Percentiles rank a stretch among this genome's conserved stretches.
These are phyloP conservation scores for Sporothrix mexicana DNA, from an alignment of 2,329 filamentous ascomycete species.

Conservation along the genomic window DNA sequence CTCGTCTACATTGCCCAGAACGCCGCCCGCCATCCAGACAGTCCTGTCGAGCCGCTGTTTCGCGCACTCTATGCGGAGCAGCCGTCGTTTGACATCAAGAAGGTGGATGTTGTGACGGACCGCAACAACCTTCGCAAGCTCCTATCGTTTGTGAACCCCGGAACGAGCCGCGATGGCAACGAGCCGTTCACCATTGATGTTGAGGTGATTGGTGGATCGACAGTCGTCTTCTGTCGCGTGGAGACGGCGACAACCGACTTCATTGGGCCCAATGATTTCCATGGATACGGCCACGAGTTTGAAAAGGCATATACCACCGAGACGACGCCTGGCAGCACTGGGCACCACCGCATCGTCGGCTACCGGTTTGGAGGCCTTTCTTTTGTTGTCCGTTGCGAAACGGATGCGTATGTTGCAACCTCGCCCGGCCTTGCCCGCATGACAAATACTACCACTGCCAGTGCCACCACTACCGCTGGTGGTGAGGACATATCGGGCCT, in stretches of 20 bases:
- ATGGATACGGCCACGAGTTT: constrained; percentile 53
- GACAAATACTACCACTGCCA: not conserved
- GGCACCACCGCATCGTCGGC: constrained; percentile 53
- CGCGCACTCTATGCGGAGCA: constrained; percentile 49
- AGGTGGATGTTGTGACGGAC: constrained; percentile 52
- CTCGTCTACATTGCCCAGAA: constrained; percentile 53
- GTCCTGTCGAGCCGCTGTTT: constrained; percentile 55
- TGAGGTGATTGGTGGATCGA: constrained; percentile 46
- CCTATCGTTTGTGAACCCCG: constrained; percentile 50
- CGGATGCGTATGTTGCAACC: constrained; percentile 48
- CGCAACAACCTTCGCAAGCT: constrained; percentile 57
- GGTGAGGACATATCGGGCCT: not conserved
- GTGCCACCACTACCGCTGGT: not conserved
- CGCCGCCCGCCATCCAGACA: constrained; percentile 50
- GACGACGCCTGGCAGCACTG: constrained; percentile 47
- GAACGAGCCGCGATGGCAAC: constrained; percentile 32
- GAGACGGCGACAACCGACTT: constrained; percentile 42
- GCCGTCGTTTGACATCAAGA: constrained; percentile 48
- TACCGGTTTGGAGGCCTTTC: constrained; percentile 52
- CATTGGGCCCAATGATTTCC: constrained; percentile 46
- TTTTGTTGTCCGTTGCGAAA: constrained; percentile 52
- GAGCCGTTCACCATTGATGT: constrained; percentile 51
- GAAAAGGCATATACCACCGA: constrained; percentile 51
- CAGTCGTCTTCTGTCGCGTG: constrained; percentile 48
- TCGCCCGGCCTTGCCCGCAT: not conserved